A percentile compares a stretch with the other conserved stretches of the same genome.
These are phyloP conservation scores for Diaporthe sp. DNA, from an alignment of 2,329 filamentous ascomycete species.

Conservation along the genomic window DNA sequence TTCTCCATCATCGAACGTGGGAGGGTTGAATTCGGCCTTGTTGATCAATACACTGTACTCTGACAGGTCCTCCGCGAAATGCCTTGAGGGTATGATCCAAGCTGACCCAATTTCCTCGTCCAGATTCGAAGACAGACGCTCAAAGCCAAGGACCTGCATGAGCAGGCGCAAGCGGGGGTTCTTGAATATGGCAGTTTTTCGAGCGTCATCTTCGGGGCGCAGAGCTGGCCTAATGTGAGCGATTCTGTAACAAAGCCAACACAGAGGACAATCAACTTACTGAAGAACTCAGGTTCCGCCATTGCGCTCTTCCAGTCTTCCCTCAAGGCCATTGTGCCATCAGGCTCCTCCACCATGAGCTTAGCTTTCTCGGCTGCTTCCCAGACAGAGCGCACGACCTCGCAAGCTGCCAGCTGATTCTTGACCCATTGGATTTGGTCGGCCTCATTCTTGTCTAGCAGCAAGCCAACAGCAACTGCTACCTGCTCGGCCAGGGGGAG, in stretches of 20 bases:
- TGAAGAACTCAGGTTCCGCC: constrained; percentile 62
- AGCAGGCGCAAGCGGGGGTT: constrained; percentile 90
- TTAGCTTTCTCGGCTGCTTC: constrained; percentile 77
- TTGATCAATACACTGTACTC: constrained; percentile 80
- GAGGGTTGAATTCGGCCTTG: constrained; percentile 83
- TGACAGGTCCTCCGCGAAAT: constrained; percentile 75
- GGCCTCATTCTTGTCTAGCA: constrained; percentile 84
- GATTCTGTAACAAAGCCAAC: no score
- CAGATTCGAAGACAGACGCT: constrained; percentile 64
- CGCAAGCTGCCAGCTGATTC: constrained; percentile 75
- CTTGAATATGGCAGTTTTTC: constrained; percentile 84
- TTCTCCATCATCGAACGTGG: constrained; percentile 80
- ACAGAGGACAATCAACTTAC: constrained; percentile 56
- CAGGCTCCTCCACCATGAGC: constrained; percentile 55
- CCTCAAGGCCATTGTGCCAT: constrained; percentile 38
- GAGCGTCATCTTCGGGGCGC: constrained; percentile 74
- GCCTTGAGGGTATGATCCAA: constrained; percentile 81
- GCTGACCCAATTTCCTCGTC: constrained; percentile 81
- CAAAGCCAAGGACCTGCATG: constrained; percentile 81
- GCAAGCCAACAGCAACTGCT: constrained; percentile 81
- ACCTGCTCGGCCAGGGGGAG: constrained; percentile 65
- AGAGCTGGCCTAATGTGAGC: constrained; percentile 59
- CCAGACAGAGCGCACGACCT: constrained; percentile 82
- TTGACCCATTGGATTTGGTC: constrained; percentile 88
- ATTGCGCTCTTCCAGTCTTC: constrained; percentile 45